These are phyloP conservation scores for Xylaria sp. DNA, from an alignment of 2,329 filamentous ascomycete species.

Conservation along the genomic window DNA sequence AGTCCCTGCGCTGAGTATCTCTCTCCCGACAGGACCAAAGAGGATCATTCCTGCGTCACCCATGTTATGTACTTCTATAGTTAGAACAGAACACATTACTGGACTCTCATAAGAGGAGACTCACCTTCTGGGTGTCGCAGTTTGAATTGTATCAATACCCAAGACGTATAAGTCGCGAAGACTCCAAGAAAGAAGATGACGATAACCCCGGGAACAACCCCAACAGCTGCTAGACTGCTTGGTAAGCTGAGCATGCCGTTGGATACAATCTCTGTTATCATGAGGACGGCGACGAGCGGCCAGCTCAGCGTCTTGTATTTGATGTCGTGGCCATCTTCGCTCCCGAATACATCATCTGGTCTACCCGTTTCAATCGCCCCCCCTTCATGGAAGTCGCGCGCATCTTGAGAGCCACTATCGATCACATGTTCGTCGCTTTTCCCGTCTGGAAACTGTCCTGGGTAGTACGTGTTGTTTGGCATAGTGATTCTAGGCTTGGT, in stretches of 20 bases:
- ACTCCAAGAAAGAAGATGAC: slow-evolving; percentile 56
- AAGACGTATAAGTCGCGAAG: slow-evolving; percentile 58
- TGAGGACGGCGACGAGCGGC: slow-evolving; percentile 57
- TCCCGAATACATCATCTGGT: slow-evolving; percentile 49
- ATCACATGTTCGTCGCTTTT: slow-evolving; percentile 2
- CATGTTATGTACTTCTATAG: slow-evolving; percentile 57
- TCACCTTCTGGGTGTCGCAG: slow-evolving; percentile 56
- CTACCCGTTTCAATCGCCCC: slow-evolving; percentile 10
- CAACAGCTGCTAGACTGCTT: slow-evolving; percentile 56
- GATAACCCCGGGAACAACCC: slow-evolving; percentile 57
- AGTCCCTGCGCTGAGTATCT: slow-evolving; percentile 55
- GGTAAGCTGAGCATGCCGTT: slow-evolving; percentile 61
- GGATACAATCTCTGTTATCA: slow-evolving; percentile 62
- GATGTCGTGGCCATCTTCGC: slow-evolving; percentile 46
- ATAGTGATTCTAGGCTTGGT: background rate
- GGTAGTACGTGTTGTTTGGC: slow-evolving; percentile 19
- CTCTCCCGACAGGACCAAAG: slow-evolving; percentile 58
- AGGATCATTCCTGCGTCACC: slow-evolving; percentile 61
- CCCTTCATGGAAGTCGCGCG: slow-evolving; percentile 6
- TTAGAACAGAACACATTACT: slow-evolving; percentile 27
- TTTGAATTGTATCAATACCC: slow-evolving; percentile 58
- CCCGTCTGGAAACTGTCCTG: slow-evolving; percentile 5
- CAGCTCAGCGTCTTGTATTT: slow-evolving; percentile 60
- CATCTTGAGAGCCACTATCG: background rate
- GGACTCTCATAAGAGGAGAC: slow-evolving; percentile 32